These are phyloP conservation scores for Ogataea minuta DNA, from an alignment of 805 yeast genomes.

Conservation along the genomic window DNA sequence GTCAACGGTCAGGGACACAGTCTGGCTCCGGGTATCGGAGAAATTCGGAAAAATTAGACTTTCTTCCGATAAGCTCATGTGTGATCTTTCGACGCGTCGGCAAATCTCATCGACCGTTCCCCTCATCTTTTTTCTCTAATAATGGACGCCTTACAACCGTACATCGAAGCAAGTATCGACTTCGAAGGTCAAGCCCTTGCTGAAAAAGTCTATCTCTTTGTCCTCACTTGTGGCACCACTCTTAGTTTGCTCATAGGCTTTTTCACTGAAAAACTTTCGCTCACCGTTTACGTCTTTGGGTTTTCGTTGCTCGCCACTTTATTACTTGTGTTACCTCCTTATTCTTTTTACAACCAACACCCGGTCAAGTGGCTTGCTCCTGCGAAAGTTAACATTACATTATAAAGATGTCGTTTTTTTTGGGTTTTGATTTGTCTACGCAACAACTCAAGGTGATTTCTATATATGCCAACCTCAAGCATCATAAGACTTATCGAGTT, in stretches of 20 bases:
- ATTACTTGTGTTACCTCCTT: slow-evolving; percentile 53
- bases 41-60: too few species aligned
- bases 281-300: slow-evolving; percentile 40
- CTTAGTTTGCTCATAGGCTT: slow-evolving; percentile 50
- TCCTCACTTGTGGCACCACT: slow-evolving; percentile 34
- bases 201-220: slow-evolving; percentile 29
- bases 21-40: too few species aligned
- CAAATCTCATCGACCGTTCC: slow-evolving; percentile 2
- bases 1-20: too few species aligned
- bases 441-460: slow-evolving; percentile 82
- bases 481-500: slow-evolving; percentile 56
- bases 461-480: slow-evolving; percentile 51
- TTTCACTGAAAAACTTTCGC: slow-evolving; percentile 41
- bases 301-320: slow-evolving; percentile 34
- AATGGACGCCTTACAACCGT: slow-evolving; percentile 24
- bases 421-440: slow-evolving; percentile 87
- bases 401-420: slow-evolving; percentile 35
- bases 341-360: slow-evolving; percentile 51
- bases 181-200: slow-evolving; percentile 52
- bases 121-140: slow-evolving; percentile 2
- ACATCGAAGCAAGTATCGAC: slow-evolving; percentile 40
- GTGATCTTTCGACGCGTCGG: too few species aligned
- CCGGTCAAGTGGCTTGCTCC: slow-evolving; percentile 46
- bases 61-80: too few species aligned
- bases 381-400: slow-evolving; percentile 14